Base-by-base conservation (phyloP, 306 rosid species). In the Myrica gale region DNA sequence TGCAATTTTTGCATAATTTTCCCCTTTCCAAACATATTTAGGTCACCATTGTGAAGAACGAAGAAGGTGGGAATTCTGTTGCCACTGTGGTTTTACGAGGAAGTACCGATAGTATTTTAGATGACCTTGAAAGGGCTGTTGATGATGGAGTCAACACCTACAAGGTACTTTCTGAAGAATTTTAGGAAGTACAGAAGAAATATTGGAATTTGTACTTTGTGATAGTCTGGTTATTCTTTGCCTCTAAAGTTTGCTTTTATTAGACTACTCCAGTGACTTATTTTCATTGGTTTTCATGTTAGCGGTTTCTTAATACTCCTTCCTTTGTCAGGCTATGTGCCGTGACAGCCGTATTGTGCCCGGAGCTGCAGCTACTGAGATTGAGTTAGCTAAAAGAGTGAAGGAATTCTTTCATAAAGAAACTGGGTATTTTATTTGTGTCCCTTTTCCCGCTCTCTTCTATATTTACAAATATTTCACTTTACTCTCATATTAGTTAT, bases 331-430 rank as follows among this genome's bases (percentile, higher is more conserved):
- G 97, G 97, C 98, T 54, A 92, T 92, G 97, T 92, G 97, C 76
- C 87, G 87, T 84, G 97, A 95, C 74, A 95, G 98, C 84, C 93
- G 98, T 11, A 83, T 68, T 46, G 92, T 95, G 76, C 96, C 98
- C 58, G 98, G 97, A 63, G 97, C 93, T 73, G 93, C 97, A 6
- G 97, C 98, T 54, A 94, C 98, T 47, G 96, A 94, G 87, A 94
- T 94, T 74, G 98, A 94, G 88, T 77, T 91, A 68, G 98, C 96
- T 63, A 89, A 60, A 84, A 85, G 91, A 80, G 88, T 95, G 65
- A 95, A 95, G 82, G 98, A 95, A 17, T 92, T 90, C 67, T 92
- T 97, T 78, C 92, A 82, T 80, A 90, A 82, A 84, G 97, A 92
- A 87, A 92, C 97, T 7, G 98, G 98, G 98, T 95, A 87, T 37